A percentile compares a stretch with the other conserved stretches of the same genome.
Conservation (phyloP, 2,329 filamentous ascomycete genomes). For the Paecilomyces sp. region DNA sequence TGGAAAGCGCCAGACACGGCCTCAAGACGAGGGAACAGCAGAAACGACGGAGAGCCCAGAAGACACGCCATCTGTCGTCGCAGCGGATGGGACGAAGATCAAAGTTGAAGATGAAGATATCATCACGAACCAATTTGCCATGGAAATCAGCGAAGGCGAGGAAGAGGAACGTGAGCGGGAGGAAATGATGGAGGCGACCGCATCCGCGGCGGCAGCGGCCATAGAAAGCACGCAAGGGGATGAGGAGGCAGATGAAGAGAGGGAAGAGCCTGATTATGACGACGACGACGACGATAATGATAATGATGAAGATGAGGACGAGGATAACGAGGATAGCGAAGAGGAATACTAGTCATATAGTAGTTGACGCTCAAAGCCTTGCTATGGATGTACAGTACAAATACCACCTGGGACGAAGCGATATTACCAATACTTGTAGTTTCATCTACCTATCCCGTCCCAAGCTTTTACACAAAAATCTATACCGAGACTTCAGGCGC, state of each 20-base stretch:
- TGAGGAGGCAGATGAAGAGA: constrained; percentile 14
- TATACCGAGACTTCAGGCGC: no score
- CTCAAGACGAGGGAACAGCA: not conserved
- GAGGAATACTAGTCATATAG: not conserved
- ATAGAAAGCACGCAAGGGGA: constrained; percentile 10
- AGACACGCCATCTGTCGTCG: constrained; percentile 1
- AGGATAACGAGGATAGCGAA: not conserved
- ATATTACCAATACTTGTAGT: no score
- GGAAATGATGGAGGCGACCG: constrained; percentile 22
- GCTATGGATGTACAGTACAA: not conserved
- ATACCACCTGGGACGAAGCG: no score
- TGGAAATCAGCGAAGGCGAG: constrained; percentile 18
- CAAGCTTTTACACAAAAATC: no score
- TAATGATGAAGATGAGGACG: constrained; percentile 3
- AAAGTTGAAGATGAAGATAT: constrained; percentile 13
- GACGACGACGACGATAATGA: constrained; percentile 2
- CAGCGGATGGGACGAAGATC: constrained; percentile 6
- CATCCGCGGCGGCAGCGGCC: constrained; percentile 16
- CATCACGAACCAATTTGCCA: constrained; percentile 1
- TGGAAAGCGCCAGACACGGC: not conserved
- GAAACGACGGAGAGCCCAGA: not conserved
- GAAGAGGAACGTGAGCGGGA: constrained; percentile 24
- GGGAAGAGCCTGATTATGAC: constrained; percentile 13
- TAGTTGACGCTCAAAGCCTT: not conserved
- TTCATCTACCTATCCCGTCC: no score